phyloP scores from a whole-genome alignment of 2,329 filamentous ascomycete species.

The Colletotrichum sidae region DNA sequence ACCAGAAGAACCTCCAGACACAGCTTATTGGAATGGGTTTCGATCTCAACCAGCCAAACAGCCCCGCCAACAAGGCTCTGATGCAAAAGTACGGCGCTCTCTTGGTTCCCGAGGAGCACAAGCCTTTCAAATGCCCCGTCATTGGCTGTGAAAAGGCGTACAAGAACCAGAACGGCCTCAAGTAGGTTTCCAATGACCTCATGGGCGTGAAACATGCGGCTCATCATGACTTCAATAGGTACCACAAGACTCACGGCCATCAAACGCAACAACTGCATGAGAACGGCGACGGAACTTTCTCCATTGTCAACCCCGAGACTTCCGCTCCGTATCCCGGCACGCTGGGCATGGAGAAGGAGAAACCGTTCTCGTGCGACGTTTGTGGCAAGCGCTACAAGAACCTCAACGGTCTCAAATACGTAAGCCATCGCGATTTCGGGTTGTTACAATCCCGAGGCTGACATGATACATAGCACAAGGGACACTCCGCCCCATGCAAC shows the following conservation, averaged over 20 bases:
- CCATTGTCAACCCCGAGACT: slow-evolving; percentile 96
- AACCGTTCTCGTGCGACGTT: slow-evolving; percentile 96
- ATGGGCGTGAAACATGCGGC: slow-evolving; percentile 13
- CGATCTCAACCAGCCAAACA: slow-evolving; percentile 81
- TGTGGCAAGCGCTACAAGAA: slow-evolving; percentile 99
- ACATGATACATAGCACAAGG: slow-evolving; percentile 68
- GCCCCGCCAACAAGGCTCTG: slow-evolving; percentile 74
- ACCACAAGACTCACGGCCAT: slow-evolving; percentile 87
- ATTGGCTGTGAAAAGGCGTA: slow-evolving; percentile 99
- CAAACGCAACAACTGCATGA: slow-evolving; percentile 97
- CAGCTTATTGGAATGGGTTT: slow-evolving; percentile 79
- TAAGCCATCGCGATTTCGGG: slow-evolving; percentile 53
- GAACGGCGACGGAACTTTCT: slow-evolving; percentile 96
- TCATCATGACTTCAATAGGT: slow-evolving; percentile 54
- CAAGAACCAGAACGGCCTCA: slow-evolving; percentile 98
- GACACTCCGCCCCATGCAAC: slow-evolving; percentile 89
- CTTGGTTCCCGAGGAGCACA: slow-evolving; percentile 87
- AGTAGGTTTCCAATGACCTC: slow-evolving; percentile 69
- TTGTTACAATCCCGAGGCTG: not conserved
- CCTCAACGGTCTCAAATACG: slow-evolving; percentile 96
- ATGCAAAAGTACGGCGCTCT: slow-evolving; percentile 69
- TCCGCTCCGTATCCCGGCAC: slow-evolving; percentile 95
- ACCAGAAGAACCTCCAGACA: slow-evolving; percentile 73
- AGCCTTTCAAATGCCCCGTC: slow-evolving; percentile 97
- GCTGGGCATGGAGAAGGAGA: slow-evolving; percentile 99